Percentiles rank a stretch among this genome's conserved stretches.
Conservation (phyloP, 106 monocot genomes). For the Phalaenopsis aphrodite region DNA sequence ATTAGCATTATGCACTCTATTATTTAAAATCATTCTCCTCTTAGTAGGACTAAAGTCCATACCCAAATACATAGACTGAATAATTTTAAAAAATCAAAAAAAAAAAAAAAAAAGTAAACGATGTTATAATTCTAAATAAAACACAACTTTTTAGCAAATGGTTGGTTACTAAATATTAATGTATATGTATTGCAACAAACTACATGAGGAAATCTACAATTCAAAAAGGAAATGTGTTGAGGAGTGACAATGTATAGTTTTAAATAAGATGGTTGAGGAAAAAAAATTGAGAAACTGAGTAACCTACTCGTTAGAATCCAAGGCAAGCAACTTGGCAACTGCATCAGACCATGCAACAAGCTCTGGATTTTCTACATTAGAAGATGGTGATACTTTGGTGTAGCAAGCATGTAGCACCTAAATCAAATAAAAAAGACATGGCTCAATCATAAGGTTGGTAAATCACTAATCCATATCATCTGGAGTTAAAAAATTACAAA, state of each 20-base stretch:
- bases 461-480: not conserved
- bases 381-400: slow-evolving; percentile 87
- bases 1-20: too few relatives aligned
- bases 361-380: slow-evolving; percentile 74
- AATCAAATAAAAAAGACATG: slow-evolving; percentile 2
- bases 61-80: not conserved
- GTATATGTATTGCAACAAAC: not conserved
- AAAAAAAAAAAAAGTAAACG: not conserved
- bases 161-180: not conserved
- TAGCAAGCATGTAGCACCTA: slow-evolving; percentile 90
- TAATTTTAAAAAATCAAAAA: not conserved
- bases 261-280: not conserved
- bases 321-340: slow-evolving; percentile 72
- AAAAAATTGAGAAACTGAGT: not conserved
- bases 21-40: not conserved
- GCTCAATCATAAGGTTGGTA: not conserved
- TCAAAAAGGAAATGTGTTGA: not conserved
- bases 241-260: not conserved
- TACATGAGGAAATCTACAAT: not conserved
- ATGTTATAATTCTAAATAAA: not conserved
- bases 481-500: not conserved
- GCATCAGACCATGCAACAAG: slow-evolving; percentile 89
- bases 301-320: slow-evolving; percentile 81
- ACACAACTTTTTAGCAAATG: not conserved
- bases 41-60: not conserved